These are phyloP conservation scores for Nigrospora oryzae DNA, from an alignment of 2,329 filamentous ascomycete species.

Conservation along the genomic window DNA sequence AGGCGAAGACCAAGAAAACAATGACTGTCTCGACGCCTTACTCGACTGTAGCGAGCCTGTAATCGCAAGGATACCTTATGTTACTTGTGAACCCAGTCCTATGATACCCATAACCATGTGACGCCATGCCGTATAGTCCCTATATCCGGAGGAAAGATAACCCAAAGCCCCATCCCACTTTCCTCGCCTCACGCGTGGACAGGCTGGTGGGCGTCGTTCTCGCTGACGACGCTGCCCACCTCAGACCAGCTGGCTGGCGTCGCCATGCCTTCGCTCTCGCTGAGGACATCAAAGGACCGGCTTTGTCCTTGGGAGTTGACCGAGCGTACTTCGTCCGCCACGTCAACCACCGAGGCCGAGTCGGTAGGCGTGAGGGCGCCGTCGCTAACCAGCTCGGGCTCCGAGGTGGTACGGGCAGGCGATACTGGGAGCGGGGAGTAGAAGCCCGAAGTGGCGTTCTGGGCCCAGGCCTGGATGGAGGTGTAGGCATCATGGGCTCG, in stretches of 20 bases:
- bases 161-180: background rate
- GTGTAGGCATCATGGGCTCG: constrained; percentile 39
- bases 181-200: background rate
- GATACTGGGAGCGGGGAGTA: constrained; percentile 53
- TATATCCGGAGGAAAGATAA: background rate
- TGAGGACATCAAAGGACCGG: constrained; percentile 45
- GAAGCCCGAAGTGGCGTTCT: constrained; percentile 43
- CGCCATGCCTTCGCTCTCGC: constrained; percentile 48
- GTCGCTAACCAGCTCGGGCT: constrained; percentile 39
- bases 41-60: too few species aligned
- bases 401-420: constrained; percentile 39
- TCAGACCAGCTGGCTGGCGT: constrained; percentile 59
- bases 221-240: constrained; percentile 54
- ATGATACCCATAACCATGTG: background rate
- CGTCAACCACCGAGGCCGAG: constrained; percentile 43
- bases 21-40: too few species aligned
- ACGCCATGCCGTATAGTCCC: constrained; percentile 2
- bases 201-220: constrained; percentile 29
- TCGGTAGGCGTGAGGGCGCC: constrained; percentile 52
- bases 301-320: constrained; percentile 26
- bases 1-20: too few species aligned
- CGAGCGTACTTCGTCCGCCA: constrained; percentile 33
- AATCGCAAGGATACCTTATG: background rate
- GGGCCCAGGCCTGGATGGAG: constrained; percentile 58
- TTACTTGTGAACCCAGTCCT: background rate